Conservation (phyloP, 106 monocot genomes). For the Cymbidium sinense region DNA sequence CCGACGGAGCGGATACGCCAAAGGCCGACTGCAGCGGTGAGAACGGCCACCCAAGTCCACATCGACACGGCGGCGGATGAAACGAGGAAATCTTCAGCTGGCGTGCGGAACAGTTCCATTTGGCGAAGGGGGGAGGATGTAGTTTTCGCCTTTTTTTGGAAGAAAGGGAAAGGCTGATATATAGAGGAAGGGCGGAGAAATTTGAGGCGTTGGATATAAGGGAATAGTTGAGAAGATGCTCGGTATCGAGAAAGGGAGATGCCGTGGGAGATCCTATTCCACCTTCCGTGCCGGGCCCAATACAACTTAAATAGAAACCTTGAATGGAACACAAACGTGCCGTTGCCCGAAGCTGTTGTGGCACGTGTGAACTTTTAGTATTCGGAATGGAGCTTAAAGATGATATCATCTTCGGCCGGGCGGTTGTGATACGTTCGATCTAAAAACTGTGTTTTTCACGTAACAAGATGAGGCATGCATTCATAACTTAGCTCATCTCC, state of each 20-base stretch:
- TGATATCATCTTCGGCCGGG: too few relatives aligned
- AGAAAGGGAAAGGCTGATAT: neutral
- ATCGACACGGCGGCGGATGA: slow-evolving; percentile 10
- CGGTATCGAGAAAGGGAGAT: neutral
- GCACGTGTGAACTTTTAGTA: too few relatives aligned
- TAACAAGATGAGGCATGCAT: too few relatives aligned
- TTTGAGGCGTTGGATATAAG: neutral
- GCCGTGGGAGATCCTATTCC: neutral
- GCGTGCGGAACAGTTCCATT: slow-evolving; percentile 11
- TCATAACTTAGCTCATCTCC: too few relatives aligned
- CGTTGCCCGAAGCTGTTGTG: too few relatives aligned
- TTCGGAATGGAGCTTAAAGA: too few relatives aligned
- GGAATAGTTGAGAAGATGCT: neutral
- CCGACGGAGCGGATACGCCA: slow-evolving; percentile 19
- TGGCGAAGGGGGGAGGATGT: neutral
- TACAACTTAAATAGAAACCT: too few relatives aligned
- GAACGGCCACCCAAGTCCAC: slow-evolving; percentile 22
- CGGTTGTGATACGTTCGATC: too few relatives aligned
- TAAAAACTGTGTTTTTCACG: too few relatives aligned
- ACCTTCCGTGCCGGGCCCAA: neutral
- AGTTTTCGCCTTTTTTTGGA: neutral
- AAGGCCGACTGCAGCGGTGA: slow-evolving; percentile 29
- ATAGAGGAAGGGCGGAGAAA: neutral
- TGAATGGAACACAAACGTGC: too few relatives aligned
- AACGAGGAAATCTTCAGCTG: slow-evolving; percentile 12